phyloP scores from a whole-genome alignment of 2,329 filamentous ascomycete species.

The Fusarium dlaminii region DNA sequence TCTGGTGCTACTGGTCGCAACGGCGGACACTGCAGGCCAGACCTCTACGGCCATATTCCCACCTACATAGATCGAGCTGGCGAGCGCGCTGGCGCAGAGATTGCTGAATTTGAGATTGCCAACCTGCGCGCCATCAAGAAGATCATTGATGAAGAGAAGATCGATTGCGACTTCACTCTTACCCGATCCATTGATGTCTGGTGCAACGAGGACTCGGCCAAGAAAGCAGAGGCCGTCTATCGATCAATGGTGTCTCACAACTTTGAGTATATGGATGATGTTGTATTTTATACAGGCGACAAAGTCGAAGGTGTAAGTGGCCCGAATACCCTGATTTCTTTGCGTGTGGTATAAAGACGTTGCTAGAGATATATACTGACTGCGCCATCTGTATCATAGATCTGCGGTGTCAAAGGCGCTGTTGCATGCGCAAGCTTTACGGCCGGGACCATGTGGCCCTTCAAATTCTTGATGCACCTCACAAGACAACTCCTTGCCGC shows the following conservation, averaged over 20 bases:
- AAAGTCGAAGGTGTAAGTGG: background rate
- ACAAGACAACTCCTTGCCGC: constrained; percentile 37
- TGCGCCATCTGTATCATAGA: background rate
- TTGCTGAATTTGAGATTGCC: background rate
- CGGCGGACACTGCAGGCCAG: background rate
- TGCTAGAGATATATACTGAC: background rate
- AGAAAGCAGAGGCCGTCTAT: background rate
- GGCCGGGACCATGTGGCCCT: background rate
- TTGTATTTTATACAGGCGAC: background rate
- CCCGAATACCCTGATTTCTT: background rate
- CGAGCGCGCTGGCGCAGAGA: background rate
- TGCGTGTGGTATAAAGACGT: rapidly evolving
- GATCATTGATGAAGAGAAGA: constrained; percentile 3
- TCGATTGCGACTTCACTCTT: constrained; percentile 4
- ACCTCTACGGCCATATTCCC: background rate
- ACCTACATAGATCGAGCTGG: constrained; percentile 1
- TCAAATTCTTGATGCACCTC: constrained; percentile 46
- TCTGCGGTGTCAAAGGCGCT: constrained; percentile 1
- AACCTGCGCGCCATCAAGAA: background rate
- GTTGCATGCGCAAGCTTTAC: constrained; percentile 2
- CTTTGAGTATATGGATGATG: constrained; percentile 5
- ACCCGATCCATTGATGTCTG: background rate
- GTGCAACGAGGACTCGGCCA: background rate
- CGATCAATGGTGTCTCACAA: background rate
- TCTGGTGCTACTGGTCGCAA: constrained; percentile 4